These are phyloP conservation scores for Phlebopus sp. DNA, from an alignment of 1,284 basidiomycete genomes.

Conservation along the genomic window DNA sequence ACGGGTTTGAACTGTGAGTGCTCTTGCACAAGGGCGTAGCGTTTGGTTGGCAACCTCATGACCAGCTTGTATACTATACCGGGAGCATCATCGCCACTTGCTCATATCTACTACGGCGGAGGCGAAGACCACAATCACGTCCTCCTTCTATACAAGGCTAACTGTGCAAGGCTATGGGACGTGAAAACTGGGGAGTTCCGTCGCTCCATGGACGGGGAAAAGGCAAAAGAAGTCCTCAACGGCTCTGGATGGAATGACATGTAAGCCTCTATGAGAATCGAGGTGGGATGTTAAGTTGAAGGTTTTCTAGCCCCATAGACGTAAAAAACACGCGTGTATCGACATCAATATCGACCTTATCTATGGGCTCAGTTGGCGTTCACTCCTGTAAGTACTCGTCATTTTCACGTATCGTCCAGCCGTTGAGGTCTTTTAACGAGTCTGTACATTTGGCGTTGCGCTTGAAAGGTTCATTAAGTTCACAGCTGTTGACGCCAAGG, in stretches of 20 bases:
- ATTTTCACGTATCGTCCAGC: background rate
- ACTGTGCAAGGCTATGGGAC: conserved; percentile 86
- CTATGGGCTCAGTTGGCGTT: conserved; percentile 9
- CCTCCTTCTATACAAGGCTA: conserved; percentile 74
- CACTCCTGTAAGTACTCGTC: conserved; percentile 23
- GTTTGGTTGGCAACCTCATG: conserved; percentile 1
- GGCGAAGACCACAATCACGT: conserved; percentile 55
- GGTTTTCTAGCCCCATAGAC: conserved; percentile 21
- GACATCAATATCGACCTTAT: conserved; percentile 24
- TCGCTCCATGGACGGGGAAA: conserved; percentile 75
- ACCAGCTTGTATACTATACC: conserved; percentile 75
- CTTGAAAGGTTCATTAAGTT: conserved; percentile 49
- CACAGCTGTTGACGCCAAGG: conserved; percentile 45
- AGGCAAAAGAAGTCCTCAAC: conserved; percentile 70
- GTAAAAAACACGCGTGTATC: conserved; percentile 21
- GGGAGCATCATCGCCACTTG: conserved; percentile 66
- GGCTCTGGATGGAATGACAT: conserved; percentile 72
- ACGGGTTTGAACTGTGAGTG: conserved; percentile 73
- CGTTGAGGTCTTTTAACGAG: conserved; percentile 21
- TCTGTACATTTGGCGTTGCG: conserved; percentile 44
- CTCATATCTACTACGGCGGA: conserved; percentile 62
- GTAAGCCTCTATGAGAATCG: conserved; percentile 39
- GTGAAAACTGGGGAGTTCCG: conserved; percentile 82
- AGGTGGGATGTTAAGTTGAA: background rate
- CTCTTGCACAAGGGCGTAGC: conserved; percentile 2